A percentile compares a stretch with the other conserved stretches of the same genome.
Evolutionary conservation across 2,329 filamentous ascomycete species (phyloP).

Genomic region (Xylariales sp.): DNA sequence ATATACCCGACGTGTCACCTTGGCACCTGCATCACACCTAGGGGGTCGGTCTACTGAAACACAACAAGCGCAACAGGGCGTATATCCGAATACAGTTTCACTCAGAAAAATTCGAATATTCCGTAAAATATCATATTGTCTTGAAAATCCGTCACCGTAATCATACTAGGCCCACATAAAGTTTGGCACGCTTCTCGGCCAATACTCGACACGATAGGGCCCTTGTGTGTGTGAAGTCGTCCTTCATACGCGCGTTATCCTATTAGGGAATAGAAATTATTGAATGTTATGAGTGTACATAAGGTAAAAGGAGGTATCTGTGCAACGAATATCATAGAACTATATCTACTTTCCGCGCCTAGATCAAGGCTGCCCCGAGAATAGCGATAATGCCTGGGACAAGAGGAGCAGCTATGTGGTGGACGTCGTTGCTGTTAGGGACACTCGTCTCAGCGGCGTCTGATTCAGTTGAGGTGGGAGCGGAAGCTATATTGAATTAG

Average conservation of each 20-base stretch:
- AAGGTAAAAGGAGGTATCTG: constrained; percentile 13
- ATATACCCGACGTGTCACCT: constrained; percentile 21
- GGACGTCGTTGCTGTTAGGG: constrained; percentile 48
- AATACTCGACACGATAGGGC: background rate
- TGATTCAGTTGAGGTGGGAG: constrained; percentile 34
- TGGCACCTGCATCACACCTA: constrained; percentile 6
- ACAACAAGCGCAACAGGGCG: background rate
- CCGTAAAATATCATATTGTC: constrained; percentile 24
- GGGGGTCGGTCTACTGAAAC: background rate
- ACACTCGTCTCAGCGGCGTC: constrained; percentile 34
- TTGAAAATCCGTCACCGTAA: background rate
- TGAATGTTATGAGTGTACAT: constrained; percentile 23
- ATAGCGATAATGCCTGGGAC: constrained; percentile 45
- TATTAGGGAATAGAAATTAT: constrained; percentile 30
- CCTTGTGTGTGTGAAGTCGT: constrained; percentile 18
- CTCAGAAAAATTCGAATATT: background rate
- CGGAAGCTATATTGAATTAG: constrained; percentile 37
- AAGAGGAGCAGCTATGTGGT: constrained; percentile 43
- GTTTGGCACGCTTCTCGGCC: background rate
- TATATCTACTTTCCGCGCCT: constrained; percentile 18
- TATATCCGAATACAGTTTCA: background rate
- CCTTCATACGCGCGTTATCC: constrained; percentile 26
- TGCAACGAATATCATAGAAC: constrained; percentile 12
- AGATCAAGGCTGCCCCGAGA: constrained; percentile 45
- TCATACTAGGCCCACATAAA: background rate